Percentiles rank a stretch among this genome's conserved stretches.
These are phyloP conservation scores for Ehretia macrophylla DNA, from an alignment of 257 asterid genomes.

Conservation along the genomic window DNA sequence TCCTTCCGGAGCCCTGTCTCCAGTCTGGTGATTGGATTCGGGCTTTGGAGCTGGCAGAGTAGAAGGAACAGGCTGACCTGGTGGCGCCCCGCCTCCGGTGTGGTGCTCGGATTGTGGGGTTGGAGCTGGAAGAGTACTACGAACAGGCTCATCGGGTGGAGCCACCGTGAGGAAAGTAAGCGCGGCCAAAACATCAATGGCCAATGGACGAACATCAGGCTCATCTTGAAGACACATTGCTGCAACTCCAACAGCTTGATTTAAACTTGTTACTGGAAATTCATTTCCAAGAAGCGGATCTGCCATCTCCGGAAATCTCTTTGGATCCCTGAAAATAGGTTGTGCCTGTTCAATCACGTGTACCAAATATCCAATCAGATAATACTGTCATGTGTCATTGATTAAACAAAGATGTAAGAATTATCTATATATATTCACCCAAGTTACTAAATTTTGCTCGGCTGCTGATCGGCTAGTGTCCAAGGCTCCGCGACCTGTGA, in stretches of 20 bases:
- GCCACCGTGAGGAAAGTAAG: constrained; percentile 58
- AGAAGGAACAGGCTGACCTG: too few relatives aligned
- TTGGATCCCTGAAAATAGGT: constrained; percentile 55
- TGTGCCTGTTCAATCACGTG: constrained; percentile 43
- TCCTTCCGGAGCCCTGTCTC: too few relatives aligned
- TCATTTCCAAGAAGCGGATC: constrained; percentile 50
- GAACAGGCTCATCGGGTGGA: constrained; percentile 45
- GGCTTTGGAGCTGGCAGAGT: too few relatives aligned
- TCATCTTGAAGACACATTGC: constrained; percentile 88
- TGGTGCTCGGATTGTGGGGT: constrained; percentile 15
- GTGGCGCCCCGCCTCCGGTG: too few relatives aligned
- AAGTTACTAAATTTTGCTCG: constrained; percentile 56
- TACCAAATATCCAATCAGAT: constrained; percentile 10
- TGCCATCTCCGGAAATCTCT: constrained; percentile 57
- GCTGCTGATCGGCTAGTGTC: constrained; percentile 42
- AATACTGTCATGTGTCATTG: not conserved
- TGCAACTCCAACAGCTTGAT: constrained; percentile 74
- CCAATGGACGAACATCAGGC: constrained; percentile 64
- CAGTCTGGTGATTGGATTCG: too few relatives aligned
- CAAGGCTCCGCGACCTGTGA: constrained; percentile 61
- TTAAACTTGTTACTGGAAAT: constrained; percentile 46
- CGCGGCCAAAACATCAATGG: constrained; percentile 65
- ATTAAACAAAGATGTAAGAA: not conserved
- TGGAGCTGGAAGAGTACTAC: constrained; percentile 10
- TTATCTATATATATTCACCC: constrained; percentile 37